Base-by-base conservation (phyloP, 352 stramenopile genomes). In the Globisporangium barbulae region DNA sequence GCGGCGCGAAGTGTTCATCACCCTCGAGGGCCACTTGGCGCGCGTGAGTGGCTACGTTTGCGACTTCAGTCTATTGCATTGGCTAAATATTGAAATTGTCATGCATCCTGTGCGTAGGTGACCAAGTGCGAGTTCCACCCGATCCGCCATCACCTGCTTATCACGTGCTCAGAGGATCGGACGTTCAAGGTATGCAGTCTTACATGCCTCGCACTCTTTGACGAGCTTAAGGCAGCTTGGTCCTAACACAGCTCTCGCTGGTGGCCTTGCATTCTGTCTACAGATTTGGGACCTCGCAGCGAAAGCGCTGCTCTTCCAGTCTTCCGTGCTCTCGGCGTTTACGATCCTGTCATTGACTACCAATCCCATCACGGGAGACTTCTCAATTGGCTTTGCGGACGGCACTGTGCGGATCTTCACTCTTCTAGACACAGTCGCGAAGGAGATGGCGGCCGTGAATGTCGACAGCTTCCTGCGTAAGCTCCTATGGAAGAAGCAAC, bases 201-300 rank as follows among this genome's bases (percentile, higher is more conserved):
- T 19, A 2, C 41, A 49, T 30, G 21, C 8, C 4, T 19, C 5
- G n/a, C 15, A 54, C 15, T 30, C 1, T 2, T 10, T 2, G n/a
- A 19, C 22, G 25, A 19, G 12, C 1, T 6, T 39, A 7, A 45
- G 39, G 13, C 15, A 45, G 39, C 12, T 6, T 6, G 39, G 2
- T 45, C 13, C 12, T 45, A 45, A 37, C 31, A 37, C 31, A 10
- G 8, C 31, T 37, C 31, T 37, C 31, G 5, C 31, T 37, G 31
- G 8, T 25, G 10, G 21, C 21, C 17, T 21, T 19, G 10, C 28
- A 31, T 53, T 6, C 21, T 19, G 17, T 5, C 7, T n/a, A n/a
- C 25, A 94, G 83, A 89, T 94, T 33, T 94, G 86, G 84, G 83
- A 94, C 37, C 63, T 94, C 35, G 71, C 76, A 28, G 71, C 75